Evolutionary conservation across 2,329 filamentous ascomycete species (phyloP).

Genomic region (Exophiala mesophila): DNA sequence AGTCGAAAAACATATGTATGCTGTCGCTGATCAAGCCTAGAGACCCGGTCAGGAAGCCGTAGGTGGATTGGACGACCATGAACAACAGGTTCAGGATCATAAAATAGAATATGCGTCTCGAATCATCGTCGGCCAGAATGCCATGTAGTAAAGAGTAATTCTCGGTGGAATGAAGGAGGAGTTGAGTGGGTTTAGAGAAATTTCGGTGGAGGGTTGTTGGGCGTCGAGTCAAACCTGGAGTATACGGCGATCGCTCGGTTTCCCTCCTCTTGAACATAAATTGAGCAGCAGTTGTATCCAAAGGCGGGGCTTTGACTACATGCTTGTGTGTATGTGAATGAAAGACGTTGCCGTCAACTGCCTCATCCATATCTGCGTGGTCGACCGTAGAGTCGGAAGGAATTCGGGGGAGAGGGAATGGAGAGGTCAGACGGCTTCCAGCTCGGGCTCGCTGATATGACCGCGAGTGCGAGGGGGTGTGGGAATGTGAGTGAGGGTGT

Average conservation of each 20-base stretch:
- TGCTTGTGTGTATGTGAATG: conserved; percentile 6
- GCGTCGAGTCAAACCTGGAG: conserved; percentile 5
- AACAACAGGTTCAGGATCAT: conserved; percentile 93
- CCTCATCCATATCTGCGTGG: conserved; percentile 11
- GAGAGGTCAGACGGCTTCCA: conserved; percentile 22
- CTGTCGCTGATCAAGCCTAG: conserved; percentile 93
- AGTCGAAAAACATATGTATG: conserved; percentile 99
- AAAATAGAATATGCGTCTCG: conserved; percentile 93
- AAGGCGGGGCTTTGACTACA: conserved; percentile 13
- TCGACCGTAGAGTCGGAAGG: conserved; percentile 23
- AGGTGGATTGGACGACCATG: conserved; percentile 91
- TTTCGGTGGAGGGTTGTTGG: conserved; percentile 27
- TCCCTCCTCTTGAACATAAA: conserved; percentile 20
- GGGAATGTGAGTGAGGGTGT: conserved; percentile 28
- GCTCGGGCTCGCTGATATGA: conserved; percentile 22
- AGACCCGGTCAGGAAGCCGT: conserved; percentile 89
- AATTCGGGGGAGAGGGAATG: conserved; percentile 24
- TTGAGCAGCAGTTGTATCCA: conserved; percentile 9
- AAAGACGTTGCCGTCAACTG: conserved; percentile 14
- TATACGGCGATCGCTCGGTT: conserved; percentile 13
- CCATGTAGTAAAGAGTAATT: conserved; percentile 75
- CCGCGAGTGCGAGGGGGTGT: conserved; percentile 33
- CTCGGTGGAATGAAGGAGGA: conserved; percentile 65
- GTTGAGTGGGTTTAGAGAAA: conserved; percentile 56
- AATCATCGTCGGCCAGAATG: conserved; percentile 86